Base-by-base conservation (phyloP, 768 basidiomycete species). In the Pleurotus tuber-regium region DNA sequence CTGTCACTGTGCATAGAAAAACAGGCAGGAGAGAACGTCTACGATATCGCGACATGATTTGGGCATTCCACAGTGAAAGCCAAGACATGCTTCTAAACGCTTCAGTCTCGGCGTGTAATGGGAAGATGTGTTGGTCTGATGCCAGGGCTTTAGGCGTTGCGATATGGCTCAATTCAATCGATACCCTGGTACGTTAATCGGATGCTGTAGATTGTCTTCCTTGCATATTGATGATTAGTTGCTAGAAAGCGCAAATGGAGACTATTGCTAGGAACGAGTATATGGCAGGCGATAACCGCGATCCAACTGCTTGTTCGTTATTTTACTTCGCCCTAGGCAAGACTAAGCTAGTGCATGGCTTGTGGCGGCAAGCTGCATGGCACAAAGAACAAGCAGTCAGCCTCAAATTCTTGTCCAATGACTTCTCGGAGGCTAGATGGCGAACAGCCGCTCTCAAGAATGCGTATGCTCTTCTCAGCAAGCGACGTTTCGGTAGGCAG, bases 261-360 rank as follows among this genome's bases (percentile, higher is more conserved):
- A 66, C 79, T 24, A 82, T 99, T 56, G 97, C 94, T 5, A 82
- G 95, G 25, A 95, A 95, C 60, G 86, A 95, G 63, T 99, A 92
- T 66, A 89, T 95, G 84, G 77, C 81, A 4, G 87, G 86, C 2
- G 92, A 94, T 14, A 77, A 78, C 50, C 86, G 93, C 4, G 94
- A 99, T 68, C 97, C 97, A 4, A 87, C 86, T 4, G 70, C 82
- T 5, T 95, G 94, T 60, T 94, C 91, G 4, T 73, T 99, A 36
- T 90, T 88, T 66, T 99, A 98, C 67, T 97, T 99, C 59, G 95
- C 97, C 2, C 71, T 99, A 10, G 89, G 92, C 11, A 98, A 98
- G 64, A 78, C 82, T 52, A 93, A 92, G 61, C 78, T 98, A 8
- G 93, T 99, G 0, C 89, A 93, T 55, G 92, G 94, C 4, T 75